Percentiles rank a stretch among this genome's conserved stretches.
These are phyloP conservation scores for Aplosporella prunicola DNA, from an alignment of 2,329 filamentous ascomycete genomes.

Conservation along the genomic window DNA sequence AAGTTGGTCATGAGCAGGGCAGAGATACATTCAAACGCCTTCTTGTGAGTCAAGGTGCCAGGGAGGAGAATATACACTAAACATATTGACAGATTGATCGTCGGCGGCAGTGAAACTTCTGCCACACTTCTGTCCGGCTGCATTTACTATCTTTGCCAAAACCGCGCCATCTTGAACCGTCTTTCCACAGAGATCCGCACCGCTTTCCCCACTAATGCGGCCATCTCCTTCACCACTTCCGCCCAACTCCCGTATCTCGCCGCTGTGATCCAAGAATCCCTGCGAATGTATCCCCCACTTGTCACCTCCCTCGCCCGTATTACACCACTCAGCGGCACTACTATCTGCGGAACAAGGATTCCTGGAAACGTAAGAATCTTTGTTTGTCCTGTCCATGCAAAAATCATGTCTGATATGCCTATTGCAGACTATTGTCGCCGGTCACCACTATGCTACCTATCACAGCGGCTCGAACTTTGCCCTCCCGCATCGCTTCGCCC, in stretches of 20 bases:
- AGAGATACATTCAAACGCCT: too few species aligned
- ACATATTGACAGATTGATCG: too few species aligned
- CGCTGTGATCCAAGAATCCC: slow-evolving; percentile 32
- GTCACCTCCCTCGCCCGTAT: slow-evolving; percentile 23
- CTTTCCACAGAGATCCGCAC: slow-evolving; percentile 22
- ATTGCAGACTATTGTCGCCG: slow-evolving; percentile 16
- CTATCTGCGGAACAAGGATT: slow-evolving; percentile 27
- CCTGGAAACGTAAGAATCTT: slow-evolving; percentile 21
- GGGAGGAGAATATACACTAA: too few species aligned
- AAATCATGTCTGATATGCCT: background rate
- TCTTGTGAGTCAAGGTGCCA: too few species aligned
- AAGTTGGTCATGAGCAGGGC: too few species aligned
- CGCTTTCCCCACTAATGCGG: slow-evolving; percentile 17
- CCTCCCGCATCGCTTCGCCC: slow-evolving; percentile 27
- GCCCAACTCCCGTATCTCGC: slow-evolving; percentile 27
- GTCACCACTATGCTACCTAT: slow-evolving; percentile 8
- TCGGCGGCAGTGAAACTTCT: slow-evolving; percentile 38
- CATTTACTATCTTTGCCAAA: slow-evolving; percentile 28
- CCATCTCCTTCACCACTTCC: slow-evolving; percentile 26
- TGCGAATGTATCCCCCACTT: slow-evolving; percentile 35
- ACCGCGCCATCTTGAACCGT: slow-evolving; percentile 18
- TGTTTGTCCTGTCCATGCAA: slow-evolving; percentile 22
- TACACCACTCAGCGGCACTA: slow-evolving; percentile 26
- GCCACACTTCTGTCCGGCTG: slow-evolving; percentile 32
- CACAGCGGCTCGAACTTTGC: slow-evolving; percentile 23